Evolutionary conservation across 2,329 filamentous ascomycete genomes (phyloP).

Genomic region (Mycosphaerella arachidis): DNA sequence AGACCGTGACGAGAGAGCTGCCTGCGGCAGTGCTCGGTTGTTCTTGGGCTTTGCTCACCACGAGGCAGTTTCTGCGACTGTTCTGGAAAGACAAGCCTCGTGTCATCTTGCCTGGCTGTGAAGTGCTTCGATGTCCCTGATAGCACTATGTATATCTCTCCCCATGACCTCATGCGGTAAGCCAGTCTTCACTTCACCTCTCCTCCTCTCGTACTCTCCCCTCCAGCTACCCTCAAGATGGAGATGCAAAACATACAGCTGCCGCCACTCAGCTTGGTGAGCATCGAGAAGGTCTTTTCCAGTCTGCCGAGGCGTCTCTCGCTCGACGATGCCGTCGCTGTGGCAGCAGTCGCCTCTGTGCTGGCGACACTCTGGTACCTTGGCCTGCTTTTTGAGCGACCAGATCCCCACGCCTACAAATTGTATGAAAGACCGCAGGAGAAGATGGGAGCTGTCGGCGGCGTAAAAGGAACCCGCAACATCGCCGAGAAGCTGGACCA

Average conservation of each 20-base stretch:
- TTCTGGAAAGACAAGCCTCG: neutral
- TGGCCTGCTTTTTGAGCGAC: slow-evolving; percentile 41
- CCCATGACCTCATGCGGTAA: neutral
- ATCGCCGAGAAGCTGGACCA: slow-evolving; percentile 44
- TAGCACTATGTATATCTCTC: neutral
- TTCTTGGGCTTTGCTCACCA: neutral
- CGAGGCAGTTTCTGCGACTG: neutral
- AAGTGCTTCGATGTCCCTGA: neutral
- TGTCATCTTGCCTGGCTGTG: neutral
- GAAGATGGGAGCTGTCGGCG: slow-evolving; percentile 28
- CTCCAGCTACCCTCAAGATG: neutral
- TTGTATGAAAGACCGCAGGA: slow-evolving; percentile 49
- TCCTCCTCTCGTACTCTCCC: neutral
- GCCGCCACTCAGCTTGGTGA: slow-evolving; percentile 1
- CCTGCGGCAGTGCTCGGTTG: neutral
- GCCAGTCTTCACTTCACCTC: neutral
- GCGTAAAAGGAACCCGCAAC: slow-evolving; percentile 35
- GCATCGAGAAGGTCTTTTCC: slow-evolving; percentile 10
- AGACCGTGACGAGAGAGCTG: neutral
- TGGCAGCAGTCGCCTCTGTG: slow-evolving; percentile 13
- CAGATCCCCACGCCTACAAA: slow-evolving; percentile 47
- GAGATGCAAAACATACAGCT: slow-evolving; percentile 2
- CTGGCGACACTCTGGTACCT: slow-evolving; percentile 10
- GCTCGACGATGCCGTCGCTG: slow-evolving; percentile 14
- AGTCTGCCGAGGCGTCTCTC: slow-evolving; percentile 3